These are phyloP conservation scores for Phytophthora capsici DNA, from an alignment of 352 stramenopile species.

Conservation along the genomic window DNA sequence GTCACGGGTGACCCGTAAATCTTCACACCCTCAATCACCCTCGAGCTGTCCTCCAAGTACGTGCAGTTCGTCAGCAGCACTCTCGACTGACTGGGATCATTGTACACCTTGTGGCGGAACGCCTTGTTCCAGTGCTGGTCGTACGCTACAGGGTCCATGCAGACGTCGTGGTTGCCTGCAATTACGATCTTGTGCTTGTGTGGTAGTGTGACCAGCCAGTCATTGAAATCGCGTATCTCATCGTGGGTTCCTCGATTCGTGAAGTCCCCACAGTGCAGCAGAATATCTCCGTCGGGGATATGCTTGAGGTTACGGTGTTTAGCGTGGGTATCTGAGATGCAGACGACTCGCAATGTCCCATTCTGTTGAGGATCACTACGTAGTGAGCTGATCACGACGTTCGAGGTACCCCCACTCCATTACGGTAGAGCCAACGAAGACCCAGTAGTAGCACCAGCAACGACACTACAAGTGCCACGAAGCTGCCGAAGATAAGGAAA, in stretches of 20 bases:
- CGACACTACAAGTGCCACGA: too few species aligned
- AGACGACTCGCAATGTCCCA: slow-evolving; percentile 64
- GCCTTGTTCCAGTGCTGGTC: slow-evolving; percentile 47
- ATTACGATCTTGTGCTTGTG: slow-evolving; percentile 75
- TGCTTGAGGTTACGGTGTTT: slow-evolving; percentile 60
- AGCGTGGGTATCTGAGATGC: slow-evolving; percentile 75
- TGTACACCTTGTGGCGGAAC: slow-evolving; percentile 49
- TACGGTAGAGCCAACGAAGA: slow-evolving; percentile 58
- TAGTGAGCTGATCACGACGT: slow-evolving; percentile 26
- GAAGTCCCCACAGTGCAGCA: slow-evolving; percentile 91
- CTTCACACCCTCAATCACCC: slow-evolving; percentile 66
- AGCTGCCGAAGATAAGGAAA: slow-evolving; percentile 4
- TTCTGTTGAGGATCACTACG: slow-evolving; percentile 44
- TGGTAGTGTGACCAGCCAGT: slow-evolving; percentile 63
- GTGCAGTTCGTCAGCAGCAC: slow-evolving; percentile 62
- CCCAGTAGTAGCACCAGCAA: slow-evolving; percentile 16
- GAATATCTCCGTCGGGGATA: slow-evolving; percentile 69
- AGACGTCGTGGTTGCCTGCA: slow-evolving; percentile 76
- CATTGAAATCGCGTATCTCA: slow-evolving; percentile 70
- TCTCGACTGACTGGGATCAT: slow-evolving; percentile 52
- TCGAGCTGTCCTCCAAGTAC: slow-evolving; percentile 63
- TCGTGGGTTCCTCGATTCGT: slow-evolving; percentile 65
- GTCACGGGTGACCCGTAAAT: slow-evolving; percentile 74
- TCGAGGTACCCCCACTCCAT: slow-evolving; percentile 55
- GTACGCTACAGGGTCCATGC: slow-evolving; percentile 63